Evolutionary conservation across 257 asterid genomes (phyloP), one percentile per base, ranked within the genome.

Genomic region (Scutellaria baicalensis): DNA sequence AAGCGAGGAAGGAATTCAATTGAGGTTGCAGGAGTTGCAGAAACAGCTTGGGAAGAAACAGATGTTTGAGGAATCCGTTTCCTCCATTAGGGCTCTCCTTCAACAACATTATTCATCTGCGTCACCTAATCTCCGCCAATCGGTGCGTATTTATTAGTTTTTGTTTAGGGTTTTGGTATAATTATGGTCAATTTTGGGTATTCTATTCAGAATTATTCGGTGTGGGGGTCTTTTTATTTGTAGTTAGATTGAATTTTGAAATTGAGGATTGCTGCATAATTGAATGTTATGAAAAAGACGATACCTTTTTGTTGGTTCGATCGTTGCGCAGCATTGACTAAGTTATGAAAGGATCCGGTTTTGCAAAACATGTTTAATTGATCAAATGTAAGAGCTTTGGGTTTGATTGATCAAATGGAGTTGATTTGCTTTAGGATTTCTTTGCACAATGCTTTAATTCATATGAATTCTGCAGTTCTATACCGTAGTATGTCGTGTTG

Each of bases 11-110:
- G 82, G 68, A 57, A 70, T 93, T 14, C 85, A 82, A 78, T 83
- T 71, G 80, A 81, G 75, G 71, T 81, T 93, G 67, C 86, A 81
- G 45, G 90, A 87, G 70, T 83, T 91, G 74, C 96, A 93, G 85
- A 91, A 84, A 66, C 91, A 84, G 75, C 85, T 93, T 9, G 85
- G 77, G 36, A 91, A 91, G 86, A 93, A 89, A 74, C 85, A 85
- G 68, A 62, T 77, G 77, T 93, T 93, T 40, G 99, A 93, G 84
- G 96, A 81, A 70, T 85, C 97, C 7, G 88, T 91, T 35, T 76
- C 82, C 73, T 60, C 85, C 31, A 81, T 87, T 79, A 77, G 85
- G 84, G 83, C 96, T 66, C 97, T 93, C 55, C 84, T 89, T 62
- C 85, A 66, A 14, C 79, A 87, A n/a, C 72, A 82, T 64, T 93